A percentile compares a stretch with the other conserved stretches of the same genome.
phyloP scores from a whole-genome alignment of 2,329 filamentous ascomycete genomes.

The Fusarium chlamydosporum region DNA sequence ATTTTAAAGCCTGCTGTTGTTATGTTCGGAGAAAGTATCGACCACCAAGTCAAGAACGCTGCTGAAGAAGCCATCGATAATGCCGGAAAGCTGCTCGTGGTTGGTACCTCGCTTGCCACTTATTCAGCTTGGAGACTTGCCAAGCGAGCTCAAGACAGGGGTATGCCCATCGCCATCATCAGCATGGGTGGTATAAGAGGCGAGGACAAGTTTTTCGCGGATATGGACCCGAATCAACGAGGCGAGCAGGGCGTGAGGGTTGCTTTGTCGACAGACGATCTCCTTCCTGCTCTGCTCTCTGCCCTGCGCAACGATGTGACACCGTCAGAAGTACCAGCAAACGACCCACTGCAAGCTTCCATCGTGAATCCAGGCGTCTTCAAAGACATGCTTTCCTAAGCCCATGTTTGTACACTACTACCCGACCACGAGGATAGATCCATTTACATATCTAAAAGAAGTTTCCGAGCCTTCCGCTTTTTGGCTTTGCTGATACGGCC shows the following conservation, averaged over 20 bases:
- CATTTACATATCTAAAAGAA: slow-evolving; percentile 62
- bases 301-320: slow-evolving; percentile 58
- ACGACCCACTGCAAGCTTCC: slow-evolving; percentile 30
- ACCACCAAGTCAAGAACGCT: slow-evolving; percentile 74
- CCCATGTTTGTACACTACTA: slow-evolving; percentile 39
- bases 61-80: slow-evolving; percentile 86
- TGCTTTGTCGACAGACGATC: slow-evolving; percentile 69
- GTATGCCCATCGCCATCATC: slow-evolving; percentile 88
- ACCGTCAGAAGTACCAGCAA: slow-evolving; percentile 18
- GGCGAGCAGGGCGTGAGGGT: slow-evolving; percentile 69
- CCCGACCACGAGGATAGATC: slow-evolving; percentile 32
- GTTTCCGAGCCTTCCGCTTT: slow-evolving; percentile 57
- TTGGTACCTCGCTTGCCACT: slow-evolving; percentile 93
- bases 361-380: slow-evolving; percentile 59
- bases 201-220: slow-evolving; percentile 78
- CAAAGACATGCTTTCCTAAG: slow-evolving; percentile 72
- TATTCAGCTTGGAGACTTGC: slow-evolving; percentile 95
- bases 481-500: slow-evolving; percentile 47
- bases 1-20: slow-evolving; percentile 93
- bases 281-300: slow-evolving; percentile 70
- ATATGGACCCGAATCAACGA: slow-evolving; percentile 65
- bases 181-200: slow-evolving; percentile 89
- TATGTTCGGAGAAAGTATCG: slow-evolving; percentile 96
- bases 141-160: slow-evolving; percentile 83
- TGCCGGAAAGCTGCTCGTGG: slow-evolving; percentile 79